Conservation (phyloP, 2,329 filamentous ascomycete species). For the Ophiostoma himal-ulmi region DNA sequence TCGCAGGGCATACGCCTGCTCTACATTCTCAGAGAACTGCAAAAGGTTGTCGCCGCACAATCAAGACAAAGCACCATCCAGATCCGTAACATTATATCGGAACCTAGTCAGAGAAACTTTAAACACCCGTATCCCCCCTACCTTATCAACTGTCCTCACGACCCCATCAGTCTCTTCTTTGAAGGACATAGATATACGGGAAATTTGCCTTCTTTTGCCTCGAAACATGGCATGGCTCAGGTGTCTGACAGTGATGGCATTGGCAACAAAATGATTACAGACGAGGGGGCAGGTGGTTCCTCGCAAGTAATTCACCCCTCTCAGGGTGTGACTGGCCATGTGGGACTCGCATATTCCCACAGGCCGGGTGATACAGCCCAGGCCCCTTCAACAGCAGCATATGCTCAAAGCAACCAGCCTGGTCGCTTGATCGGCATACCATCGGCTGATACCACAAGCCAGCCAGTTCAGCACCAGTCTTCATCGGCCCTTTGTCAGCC, state of each 20-base stretch:
- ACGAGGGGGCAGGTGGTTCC: background rate
- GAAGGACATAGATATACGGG: background rate
- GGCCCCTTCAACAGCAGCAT: background rate
- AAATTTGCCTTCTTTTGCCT: too few species aligned
- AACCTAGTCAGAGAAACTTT: slow-evolving; percentile 18
- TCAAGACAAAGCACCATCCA: slow-evolving; percentile 20
- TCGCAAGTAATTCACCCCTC: background rate
- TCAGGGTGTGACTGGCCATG: background rate
- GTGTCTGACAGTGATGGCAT: background rate
- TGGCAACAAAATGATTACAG: background rate
- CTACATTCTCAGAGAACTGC: slow-evolving; percentile 47
- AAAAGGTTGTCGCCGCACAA: slow-evolving; percentile 36
- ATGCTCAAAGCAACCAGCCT: background rate
- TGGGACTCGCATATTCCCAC: background rate
- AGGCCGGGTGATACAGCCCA: background rate
- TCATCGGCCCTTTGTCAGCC: background rate
- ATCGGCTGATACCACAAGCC: background rate
- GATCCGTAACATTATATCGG: background rate
- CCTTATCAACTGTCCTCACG: slow-evolving; percentile 16
- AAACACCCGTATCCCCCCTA: slow-evolving; percentile 26
- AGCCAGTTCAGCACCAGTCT: background rate
- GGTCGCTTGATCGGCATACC: background rate
- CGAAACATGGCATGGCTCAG: background rate
- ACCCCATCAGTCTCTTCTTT: slow-evolving; percentile 26
- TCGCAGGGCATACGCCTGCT: slow-evolving; percentile 45